Percentiles rank a stretch among this genome's conserved stretches.
Evolutionary conservation across 2,329 filamentous ascomycete species (phyloP).

Genomic region (Sporothrix luriei): DNA sequence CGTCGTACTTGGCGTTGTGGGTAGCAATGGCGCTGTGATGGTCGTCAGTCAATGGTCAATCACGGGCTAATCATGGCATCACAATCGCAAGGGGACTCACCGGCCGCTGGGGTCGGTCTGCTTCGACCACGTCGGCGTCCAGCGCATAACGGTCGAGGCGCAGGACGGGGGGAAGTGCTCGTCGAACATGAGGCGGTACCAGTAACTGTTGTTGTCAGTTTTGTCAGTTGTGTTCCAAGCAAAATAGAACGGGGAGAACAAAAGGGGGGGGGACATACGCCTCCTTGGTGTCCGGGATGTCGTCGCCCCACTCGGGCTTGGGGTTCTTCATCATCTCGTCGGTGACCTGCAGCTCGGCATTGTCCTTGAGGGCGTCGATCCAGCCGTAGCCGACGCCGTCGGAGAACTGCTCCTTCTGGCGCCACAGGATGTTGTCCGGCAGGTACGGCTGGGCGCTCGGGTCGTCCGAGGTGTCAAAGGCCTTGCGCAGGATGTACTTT

Average conservation of each 20-base stretch:
- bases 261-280: constrained; percentile 68
- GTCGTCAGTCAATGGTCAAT: neutral
- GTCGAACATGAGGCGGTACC: constrained; percentile 98
- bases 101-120: constrained; percentile 94
- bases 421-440: constrained; percentile 93
- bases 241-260: neutral
- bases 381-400: constrained; percentile 98
- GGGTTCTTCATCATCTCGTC: constrained; percentile 99
- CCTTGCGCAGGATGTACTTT: constrained; percentile 97
- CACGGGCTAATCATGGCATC: neutral
- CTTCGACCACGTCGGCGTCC: constrained; percentile 96
- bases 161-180: constrained; percentile 95
- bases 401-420: constrained; percentile 99
- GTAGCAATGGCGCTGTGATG: constrained; percentile 71
- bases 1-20: constrained; percentile 73
- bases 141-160: constrained; percentile 90
- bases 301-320: constrained; percentile 90
- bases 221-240: neutral
- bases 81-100: constrained; percentile 50
- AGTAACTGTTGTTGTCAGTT: constrained; percentile 64
- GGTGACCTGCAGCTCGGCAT: constrained; percentile 82
- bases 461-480: constrained; percentile 90
- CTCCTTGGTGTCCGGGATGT: constrained; percentile 95
- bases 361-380: constrained; percentile 97
- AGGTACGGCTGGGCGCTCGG: constrained; percentile 81